Conservation (phyloP, 352 stramenopile genomes). For the Thraustochytrium aureum region DNA sequence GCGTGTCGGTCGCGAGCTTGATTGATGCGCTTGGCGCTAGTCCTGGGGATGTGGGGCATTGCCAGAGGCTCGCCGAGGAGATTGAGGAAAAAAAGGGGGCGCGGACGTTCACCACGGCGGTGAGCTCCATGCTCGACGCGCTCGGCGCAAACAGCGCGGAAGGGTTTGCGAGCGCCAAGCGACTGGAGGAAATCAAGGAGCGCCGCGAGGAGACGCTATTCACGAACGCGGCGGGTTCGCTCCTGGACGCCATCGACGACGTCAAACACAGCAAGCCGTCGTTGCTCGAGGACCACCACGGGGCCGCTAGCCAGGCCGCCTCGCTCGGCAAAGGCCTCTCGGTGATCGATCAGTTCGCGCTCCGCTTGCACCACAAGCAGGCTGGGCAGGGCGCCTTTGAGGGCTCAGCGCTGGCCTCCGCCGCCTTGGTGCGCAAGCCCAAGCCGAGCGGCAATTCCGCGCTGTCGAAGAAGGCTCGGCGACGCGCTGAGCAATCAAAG, state of each 20-base stretch:
- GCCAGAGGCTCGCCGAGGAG: no score
- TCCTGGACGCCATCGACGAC: conserved; percentile 38
- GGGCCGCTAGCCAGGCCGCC: background rate
- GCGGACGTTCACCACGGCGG: no score
- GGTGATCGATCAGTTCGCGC: conserved; percentile 47
- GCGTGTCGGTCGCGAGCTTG: no score
- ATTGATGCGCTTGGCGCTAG: no score
- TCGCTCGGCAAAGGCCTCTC: background rate
- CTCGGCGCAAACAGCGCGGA: background rate
- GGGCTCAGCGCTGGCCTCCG: background rate
- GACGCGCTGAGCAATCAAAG: conserved; percentile 21
- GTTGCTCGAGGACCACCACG: background rate
- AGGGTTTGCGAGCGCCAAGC: background rate
- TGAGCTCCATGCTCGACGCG: background rate
- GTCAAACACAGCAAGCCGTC: background rate
- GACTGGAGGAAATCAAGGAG: conserved; percentile 10
- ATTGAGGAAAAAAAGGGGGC: no score
- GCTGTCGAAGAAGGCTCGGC: conserved; percentile 22
- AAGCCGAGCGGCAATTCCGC: background rate
- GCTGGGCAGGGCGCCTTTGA: background rate
- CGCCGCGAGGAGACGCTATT: conserved; percentile 18
- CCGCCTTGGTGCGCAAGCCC: background rate
- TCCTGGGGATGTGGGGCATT: no score
- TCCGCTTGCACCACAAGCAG: conserved; percentile 19
- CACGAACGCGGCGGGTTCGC: conserved; percentile 1